Base-by-base conservation (phyloP, 768 basidiomycete genomes). In the Lactarius trivialis region DNA sequence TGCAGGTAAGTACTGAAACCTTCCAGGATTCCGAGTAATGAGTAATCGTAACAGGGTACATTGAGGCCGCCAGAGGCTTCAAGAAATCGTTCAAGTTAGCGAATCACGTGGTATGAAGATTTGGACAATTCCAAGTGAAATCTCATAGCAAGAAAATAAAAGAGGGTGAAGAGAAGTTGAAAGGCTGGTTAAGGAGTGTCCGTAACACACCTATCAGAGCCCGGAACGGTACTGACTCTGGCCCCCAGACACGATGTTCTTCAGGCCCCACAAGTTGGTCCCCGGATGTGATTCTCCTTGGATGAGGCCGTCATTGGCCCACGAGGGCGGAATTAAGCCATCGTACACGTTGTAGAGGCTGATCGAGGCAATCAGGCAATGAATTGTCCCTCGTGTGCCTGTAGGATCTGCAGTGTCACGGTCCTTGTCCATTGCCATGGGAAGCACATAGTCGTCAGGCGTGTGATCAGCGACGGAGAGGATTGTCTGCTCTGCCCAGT, bases 321-420 rank as follows among this genome's bases (percentile, higher is more conserved):
- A 65, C 4, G 64, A 61, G 26, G 49, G 60, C 28, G 60, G 64
- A 19, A 39, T n/a, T 17, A 62, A 21, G 30, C 43, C 56, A 0
- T 53, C 39, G 50, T 61, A 61, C 30, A 56, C 36, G 21, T 53
- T 30, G 34, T 36, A 24, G 39, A 21, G 15, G 28, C 55, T 50
- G n/a, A 56, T 43, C 24, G 43, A 60, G 17, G 64, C 55, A 7
- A 49, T 36, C 49, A 63, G 52, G 36, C 60, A 62, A 12, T 60
- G 51, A 26, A 62, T 50, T 34, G 55, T 58, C 17, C 63, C 59
- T 21, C 48, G 48, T 14, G 55, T 39, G 4, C 32, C 34, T 0
- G 36, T 30, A 7, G 63, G 63, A 48, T 41, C 21, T 2, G 58
- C 62, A 2, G 58, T 59, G 28, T 7, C 32, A n/a, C n/a, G n/a